These are phyloP conservation scores for Plantago elongata DNA, from an alignment of 257 asterid species.

Conservation along the genomic window DNA sequence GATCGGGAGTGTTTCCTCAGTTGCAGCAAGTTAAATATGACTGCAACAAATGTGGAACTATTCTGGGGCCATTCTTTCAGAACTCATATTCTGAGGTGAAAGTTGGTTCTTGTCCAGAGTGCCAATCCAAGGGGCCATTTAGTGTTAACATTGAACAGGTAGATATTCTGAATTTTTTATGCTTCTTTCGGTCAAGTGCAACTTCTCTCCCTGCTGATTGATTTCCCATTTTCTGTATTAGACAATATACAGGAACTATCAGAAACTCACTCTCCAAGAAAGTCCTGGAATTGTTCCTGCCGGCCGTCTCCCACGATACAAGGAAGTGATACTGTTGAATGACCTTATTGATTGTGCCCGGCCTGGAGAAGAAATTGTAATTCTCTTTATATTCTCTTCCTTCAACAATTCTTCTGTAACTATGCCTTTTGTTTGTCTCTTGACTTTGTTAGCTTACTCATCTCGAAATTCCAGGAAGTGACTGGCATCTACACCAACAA, in stretches of 20 bases:
- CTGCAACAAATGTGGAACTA: slow-evolving; percentile 79
- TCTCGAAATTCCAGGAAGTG: slow-evolving; percentile 64
- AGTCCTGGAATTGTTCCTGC: slow-evolving; percentile 99
- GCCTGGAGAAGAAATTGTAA: slow-evolving; percentile 98
- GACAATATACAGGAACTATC: slow-evolving; percentile 97
- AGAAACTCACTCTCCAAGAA: slow-evolving; percentile 95
- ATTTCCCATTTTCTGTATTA: slow-evolving; percentile 29
- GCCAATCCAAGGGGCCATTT: slow-evolving; percentile 94
- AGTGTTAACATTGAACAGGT: slow-evolving; percentile 97
- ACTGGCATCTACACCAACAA: slow-evolving; percentile 96
- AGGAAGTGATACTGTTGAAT: slow-evolving; percentile 96
- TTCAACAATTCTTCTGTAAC: neutral
- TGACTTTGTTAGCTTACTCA: slow-evolving; percentile 14
- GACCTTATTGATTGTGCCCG: slow-evolving; percentile 98
- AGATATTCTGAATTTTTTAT: slow-evolving; percentile 13
- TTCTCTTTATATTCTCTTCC: slow-evolving; percentile 7
- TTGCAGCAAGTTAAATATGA: slow-evolving; percentile 95
- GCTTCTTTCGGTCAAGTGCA: slow-evolving; percentile 13
- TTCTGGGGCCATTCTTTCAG: slow-evolving; percentile 96
- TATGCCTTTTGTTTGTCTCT: slow-evolving; percentile 3
- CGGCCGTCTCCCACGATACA: slow-evolving; percentile 97
- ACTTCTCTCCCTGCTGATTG: slow-evolving; percentile 12
- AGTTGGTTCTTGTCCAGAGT: slow-evolving; percentile 97
- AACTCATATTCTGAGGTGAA: slow-evolving; percentile 95
- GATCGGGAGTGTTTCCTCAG: slow-evolving; percentile 97